These are phyloP conservation scores for Triticum monococcum DNA, from an alignment of 176 grass and related monocot genomes.

Conservation along the genomic window DNA sequence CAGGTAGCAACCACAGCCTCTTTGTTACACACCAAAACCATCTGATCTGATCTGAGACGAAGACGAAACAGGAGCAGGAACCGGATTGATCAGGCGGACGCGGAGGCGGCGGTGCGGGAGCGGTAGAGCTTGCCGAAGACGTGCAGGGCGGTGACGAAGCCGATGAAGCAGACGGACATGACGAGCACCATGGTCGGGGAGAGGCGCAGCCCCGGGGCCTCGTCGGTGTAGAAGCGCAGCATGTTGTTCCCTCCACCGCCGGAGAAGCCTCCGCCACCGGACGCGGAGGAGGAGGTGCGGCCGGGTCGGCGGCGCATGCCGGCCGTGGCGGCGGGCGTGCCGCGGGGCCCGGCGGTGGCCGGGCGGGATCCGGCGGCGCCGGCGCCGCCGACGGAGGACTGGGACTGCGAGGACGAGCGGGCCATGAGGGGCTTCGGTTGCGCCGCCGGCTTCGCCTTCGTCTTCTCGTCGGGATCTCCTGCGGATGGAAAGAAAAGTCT, in stretches of 20 bases:
- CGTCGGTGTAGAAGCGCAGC: conserved; percentile 91
- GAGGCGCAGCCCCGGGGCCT: conserved; percentile 67
- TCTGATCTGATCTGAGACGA: neutral
- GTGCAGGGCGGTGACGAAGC: conserved; percentile 75
- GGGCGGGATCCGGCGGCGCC: conserved; percentile 38
- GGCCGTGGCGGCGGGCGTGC: conserved; percentile 62
- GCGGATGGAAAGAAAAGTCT: conserved; percentile 11
- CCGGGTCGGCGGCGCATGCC: conserved; percentile 54
- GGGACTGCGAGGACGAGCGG: conserved; percentile 71
- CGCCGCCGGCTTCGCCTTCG: neutral
- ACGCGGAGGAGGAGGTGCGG: conserved; percentile 14
- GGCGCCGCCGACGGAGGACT: conserved; percentile 51
- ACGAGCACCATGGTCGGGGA: conserved; percentile 67
- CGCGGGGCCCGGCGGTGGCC: conserved; percentile 57
- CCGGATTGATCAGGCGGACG: conserved; percentile 33
- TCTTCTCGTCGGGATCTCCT: neutral
- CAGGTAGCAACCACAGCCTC: neutral
- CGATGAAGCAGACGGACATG: conserved; percentile 68
- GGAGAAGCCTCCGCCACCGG: conserved; percentile 33
- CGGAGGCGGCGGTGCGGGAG: conserved; percentile 55
- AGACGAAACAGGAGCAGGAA: neutral
- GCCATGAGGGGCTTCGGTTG: conserved; percentile 40
- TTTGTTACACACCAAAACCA: conserved; percentile 7
- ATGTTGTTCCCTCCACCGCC: conserved; percentile 65
- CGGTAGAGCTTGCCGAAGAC: conserved; percentile 84